Conservation (phyloP, 345 rosid species). For the Eutrema heterophyllum region DNA sequence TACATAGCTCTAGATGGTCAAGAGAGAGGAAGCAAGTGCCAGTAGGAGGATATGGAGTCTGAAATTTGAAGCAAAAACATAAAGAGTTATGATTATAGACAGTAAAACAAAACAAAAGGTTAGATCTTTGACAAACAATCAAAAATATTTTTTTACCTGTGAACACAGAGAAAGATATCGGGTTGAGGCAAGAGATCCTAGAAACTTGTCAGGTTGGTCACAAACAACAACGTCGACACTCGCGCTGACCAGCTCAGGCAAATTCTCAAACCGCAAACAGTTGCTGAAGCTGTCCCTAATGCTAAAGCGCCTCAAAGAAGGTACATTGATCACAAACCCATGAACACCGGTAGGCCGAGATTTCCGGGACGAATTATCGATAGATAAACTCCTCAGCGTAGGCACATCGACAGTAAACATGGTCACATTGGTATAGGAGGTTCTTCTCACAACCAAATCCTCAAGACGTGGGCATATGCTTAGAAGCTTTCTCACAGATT, state of each 20-base stretch:
- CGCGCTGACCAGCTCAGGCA: not conserved
- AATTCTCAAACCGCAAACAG: not conserved
- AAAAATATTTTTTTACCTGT: not conserved
- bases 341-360: not conserved
- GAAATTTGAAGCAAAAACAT: not conserved
- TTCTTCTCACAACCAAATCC: constrained; percentile 6
- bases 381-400: not conserved
- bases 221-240: not conserved
- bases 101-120: not conserved
- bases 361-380: not conserved
- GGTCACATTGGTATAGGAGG: not conserved
- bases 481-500: not conserved
- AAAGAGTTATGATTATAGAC: not conserved
- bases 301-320: constrained; percentile 10
- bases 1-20: constrained; percentile 9
- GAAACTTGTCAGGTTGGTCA: not conserved
- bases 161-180: constrained; percentile 3
- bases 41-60: not conserved
- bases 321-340: constrained; percentile 15
- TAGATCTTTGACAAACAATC: not conserved
- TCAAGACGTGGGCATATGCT: not conserved
- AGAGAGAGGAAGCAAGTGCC: constrained; percentile 3
- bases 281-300: not conserved
- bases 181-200: constrained; percentile 11
- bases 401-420: not conserved